phyloP scores from a whole-genome alignment of 2,329 filamentous ascomycete genomes.

The Onygenales sp. region DNA sequence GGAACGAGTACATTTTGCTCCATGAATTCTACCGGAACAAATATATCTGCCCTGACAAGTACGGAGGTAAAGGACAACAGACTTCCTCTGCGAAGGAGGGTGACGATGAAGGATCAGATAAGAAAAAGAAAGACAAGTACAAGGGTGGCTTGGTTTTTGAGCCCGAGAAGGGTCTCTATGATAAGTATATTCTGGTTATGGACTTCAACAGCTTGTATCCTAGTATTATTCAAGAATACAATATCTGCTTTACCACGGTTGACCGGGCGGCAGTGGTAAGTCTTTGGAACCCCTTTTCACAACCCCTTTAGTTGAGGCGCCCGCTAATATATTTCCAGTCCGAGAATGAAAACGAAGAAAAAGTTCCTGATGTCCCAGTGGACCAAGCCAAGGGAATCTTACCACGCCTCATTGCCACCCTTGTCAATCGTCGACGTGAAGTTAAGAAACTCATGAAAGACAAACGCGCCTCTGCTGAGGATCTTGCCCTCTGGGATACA shows the following conservation, averaged over 20 bases:
- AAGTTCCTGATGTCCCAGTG: conserved; percentile 74
- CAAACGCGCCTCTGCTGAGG: conserved; percentile 72
- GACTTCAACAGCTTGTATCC: conserved; percentile 99
- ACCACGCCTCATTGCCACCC: conserved; percentile 79
- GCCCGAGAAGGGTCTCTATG: conserved; percentile 92
- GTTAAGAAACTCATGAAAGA: conserved; percentile 98
- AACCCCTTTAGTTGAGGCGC: background rate
- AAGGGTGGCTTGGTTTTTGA: conserved; percentile 98
- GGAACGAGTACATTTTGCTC: conserved; percentile 97
- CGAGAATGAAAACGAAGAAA: conserved; percentile 69
- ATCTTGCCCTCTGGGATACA: conserved; percentile 93
- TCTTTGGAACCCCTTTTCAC: conserved; percentile 6
- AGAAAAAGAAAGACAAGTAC: conserved; percentile 98
- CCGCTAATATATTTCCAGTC: conserved; percentile 8
- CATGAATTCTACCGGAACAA: conserved; percentile 96
- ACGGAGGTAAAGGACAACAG: conserved; percentile 64
- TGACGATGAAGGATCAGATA: conserved; percentile 58
- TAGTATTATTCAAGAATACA: conserved; percentile 98
- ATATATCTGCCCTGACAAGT: conserved; percentile 96
- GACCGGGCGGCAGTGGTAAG: conserved; percentile 64
- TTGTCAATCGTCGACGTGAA: conserved; percentile 79
- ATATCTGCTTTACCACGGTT: conserved; percentile 98
- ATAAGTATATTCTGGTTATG: conserved; percentile 98
- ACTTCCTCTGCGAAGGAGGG: conserved; percentile 63
- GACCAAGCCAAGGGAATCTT: conserved; percentile 76